Base-by-base conservation (phyloP, 2,329 filamentous ascomycete species). In the Ophiostoma ips region DNA sequence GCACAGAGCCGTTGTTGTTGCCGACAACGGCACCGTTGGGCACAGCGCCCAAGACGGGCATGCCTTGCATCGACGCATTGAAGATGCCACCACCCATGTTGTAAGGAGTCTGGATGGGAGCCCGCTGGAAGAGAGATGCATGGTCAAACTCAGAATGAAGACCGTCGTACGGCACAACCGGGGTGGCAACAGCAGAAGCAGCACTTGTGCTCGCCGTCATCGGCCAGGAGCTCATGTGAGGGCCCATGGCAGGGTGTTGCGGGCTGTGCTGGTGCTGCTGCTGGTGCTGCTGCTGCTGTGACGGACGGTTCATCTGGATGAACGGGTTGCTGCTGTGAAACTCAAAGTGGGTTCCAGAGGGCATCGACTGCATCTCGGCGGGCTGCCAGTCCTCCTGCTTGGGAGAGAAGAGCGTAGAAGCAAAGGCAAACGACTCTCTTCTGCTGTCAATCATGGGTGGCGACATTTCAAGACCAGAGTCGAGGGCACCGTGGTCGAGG, bases 101-200 rank as follows among this genome's bases (percentile, higher is more conserved):
- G 55, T 79, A 81, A 31, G 76, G 71, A 15, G 74, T 73, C 51
- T 71, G 71, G 63, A 43, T 30, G 9, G 79, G 52, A 24, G 71
- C 60, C 48, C 57, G 62, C 55, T 73, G 72, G 62, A 79, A 79
- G 58, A 79, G 67, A 36, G 69, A 61, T 57, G 69, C 64, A 58
- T 69, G 58, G 55, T 81, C 76, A 59, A 75, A 81, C 19, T 77
- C 75, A 43, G 70, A 62, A 36, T 74, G 67, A 33, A 79, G 65
- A 46, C 79, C 75, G 59, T 85, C 82, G 59, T 86, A 84, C 49
- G 79, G 71, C 54, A 79, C 80, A 54, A 87, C 78, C 15, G 84
- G 83, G 7, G 86, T 90, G 64, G 79, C 83, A 55, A 85, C 77
- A 48, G 79, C 83, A 24, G 84, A 84, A 58, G 70, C 74, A 58